Conservation (phyloP, 768 basidiomycete genomes). For the Tulasnella sp. region DNA sequence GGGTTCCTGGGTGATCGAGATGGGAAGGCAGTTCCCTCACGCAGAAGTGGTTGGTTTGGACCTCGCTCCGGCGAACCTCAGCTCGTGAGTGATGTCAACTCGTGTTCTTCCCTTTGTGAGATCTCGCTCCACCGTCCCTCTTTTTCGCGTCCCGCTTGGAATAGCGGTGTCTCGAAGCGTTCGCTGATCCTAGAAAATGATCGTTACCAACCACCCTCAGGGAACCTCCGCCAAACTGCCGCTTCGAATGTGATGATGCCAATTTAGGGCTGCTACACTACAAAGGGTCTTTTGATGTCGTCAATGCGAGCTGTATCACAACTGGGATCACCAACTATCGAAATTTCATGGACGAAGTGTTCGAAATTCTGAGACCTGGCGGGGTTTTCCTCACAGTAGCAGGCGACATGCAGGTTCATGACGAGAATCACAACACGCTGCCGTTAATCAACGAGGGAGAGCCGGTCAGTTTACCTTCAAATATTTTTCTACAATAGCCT, state of each 20-base stretch:
- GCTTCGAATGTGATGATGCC: constrained; percentile 15
- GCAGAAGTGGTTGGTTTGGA: constrained; percentile 8
- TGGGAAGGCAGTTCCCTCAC: constrained; percentile 22
- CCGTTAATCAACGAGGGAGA: not conserved
- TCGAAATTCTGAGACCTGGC: constrained; percentile 6
- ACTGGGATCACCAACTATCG: not conserved
- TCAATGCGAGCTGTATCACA: not conserved
- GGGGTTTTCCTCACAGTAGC: constrained; percentile 22
- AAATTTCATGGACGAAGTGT: not conserved
- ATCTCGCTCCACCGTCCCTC: too few species aligned
- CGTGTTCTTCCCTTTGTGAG: not conserved
- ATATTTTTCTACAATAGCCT: not conserved
- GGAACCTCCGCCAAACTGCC: not conserved
- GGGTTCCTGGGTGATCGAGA: constrained; percentile 13
- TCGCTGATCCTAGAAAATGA: too few species aligned
- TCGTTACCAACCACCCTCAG: not conserved
- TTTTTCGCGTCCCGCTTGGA: too few species aligned
- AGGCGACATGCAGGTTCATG: constrained; percentile 3
- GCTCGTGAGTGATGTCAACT: not conserved
- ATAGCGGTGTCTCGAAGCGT: too few species aligned
- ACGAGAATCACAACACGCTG: not conserved
- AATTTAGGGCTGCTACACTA: constrained; percentile 20
- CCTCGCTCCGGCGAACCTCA: constrained; percentile 3
- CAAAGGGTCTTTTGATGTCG: not conserved
- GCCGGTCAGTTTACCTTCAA: not conserved